phyloP scores from a whole-genome alignment of 192 early-diverging fungal genomes.

The Coemansia sp. region DNA sequence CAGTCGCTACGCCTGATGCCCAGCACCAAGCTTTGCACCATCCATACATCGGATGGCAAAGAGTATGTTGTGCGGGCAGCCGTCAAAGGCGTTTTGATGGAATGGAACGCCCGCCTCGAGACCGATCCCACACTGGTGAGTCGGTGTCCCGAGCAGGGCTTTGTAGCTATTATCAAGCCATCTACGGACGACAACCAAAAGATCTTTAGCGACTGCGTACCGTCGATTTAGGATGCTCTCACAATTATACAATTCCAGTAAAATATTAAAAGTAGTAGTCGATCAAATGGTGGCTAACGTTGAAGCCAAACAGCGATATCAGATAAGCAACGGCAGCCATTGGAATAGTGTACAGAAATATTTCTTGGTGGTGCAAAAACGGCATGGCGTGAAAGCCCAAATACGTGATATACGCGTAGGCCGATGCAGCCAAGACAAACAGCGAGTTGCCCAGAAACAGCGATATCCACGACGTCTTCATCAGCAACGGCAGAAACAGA shows the following conservation, averaged over 20 bases:
- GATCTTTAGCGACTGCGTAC: slow-evolving; percentile 33
- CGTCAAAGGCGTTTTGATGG: slow-evolving; percentile 36
- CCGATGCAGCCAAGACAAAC: slow-evolving; percentile 74
- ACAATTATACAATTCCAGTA: neutral
- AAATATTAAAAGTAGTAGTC: slow-evolving; percentile 66
- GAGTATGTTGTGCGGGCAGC: slow-evolving; percentile 32
- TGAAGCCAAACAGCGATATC: slow-evolving; percentile 67
- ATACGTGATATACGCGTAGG: slow-evolving; percentile 88
- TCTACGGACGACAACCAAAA: slow-evolving; percentile 20
- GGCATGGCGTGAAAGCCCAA: slow-evolving; percentile 94
- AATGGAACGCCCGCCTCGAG: slow-evolving; percentile 40
- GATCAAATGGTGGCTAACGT: slow-evolving; percentile 72
- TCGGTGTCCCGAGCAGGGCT: slow-evolving; percentile 13
- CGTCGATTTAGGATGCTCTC: neutral
- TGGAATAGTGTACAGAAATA: slow-evolving; percentile 86
- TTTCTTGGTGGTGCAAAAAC: slow-evolving; percentile 83
- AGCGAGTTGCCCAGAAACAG: slow-evolving; percentile 84
- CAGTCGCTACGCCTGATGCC: slow-evolving; percentile 32
- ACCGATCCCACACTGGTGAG: slow-evolving; percentile 16
- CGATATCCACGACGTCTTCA: slow-evolving; percentile 74
- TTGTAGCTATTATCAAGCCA: slow-evolving; percentile 41
- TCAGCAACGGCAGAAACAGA: slow-evolving; percentile 83
- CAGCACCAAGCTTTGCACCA: slow-evolving; percentile 36
- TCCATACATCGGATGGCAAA: slow-evolving; percentile 15
- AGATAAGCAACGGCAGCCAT: slow-evolving; percentile 62